These are phyloP conservation scores for Gnaphalium uliginosum DNA, from an alignment of 129 eudicot species.

Conservation along the genomic window DNA sequence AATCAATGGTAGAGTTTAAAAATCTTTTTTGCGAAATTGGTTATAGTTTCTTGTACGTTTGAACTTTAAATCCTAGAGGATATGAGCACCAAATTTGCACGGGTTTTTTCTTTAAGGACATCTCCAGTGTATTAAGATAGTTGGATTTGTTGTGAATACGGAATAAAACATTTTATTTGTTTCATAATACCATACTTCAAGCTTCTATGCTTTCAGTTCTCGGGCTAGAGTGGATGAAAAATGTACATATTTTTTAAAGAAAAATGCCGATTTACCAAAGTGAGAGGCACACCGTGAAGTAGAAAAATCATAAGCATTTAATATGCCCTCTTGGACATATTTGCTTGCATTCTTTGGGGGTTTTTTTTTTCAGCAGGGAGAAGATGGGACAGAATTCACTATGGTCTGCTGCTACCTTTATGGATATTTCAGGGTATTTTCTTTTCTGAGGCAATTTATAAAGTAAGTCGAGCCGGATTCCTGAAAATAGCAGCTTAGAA, in stretches of 20 bases:
- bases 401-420: background rate
- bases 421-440: background rate
- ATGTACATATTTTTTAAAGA: background rate
- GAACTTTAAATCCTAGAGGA: background rate
- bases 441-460: background rate
- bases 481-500: too few relatives aligned
- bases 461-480: background rate
- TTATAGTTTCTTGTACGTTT: background rate
- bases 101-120: background rate
- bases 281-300: background rate
- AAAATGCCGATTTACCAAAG: background rate
- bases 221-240: background rate
- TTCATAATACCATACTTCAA: background rate
- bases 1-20: conserved; percentile 74
- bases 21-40: background rate
- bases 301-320: background rate
- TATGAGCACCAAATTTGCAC: background rate
- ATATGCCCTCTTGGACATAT: background rate
- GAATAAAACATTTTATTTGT: conserved; percentile 2
- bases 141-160: conserved; percentile 2
- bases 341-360: background rate
- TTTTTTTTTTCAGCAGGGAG: background rate
- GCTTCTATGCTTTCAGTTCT: background rate
- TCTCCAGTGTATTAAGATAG: background rate
- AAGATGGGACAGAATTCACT: background rate